Conservation (phyloP, 169 alveolate species). For the Pseudocohnilembus persalinus region DNA sequence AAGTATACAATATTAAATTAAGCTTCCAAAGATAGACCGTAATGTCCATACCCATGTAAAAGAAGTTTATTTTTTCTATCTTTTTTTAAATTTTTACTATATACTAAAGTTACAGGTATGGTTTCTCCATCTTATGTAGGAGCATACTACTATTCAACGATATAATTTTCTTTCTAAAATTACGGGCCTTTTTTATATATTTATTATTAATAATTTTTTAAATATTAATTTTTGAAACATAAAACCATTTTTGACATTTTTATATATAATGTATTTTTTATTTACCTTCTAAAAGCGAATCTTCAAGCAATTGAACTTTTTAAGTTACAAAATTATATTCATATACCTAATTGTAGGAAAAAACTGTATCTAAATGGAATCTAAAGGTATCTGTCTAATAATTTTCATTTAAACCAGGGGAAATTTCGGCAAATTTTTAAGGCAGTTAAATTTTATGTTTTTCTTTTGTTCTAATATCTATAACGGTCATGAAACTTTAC, state of each 20-base stretch:
- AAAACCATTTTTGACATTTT: no score
- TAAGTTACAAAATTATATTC: slow-evolving; percentile 46
- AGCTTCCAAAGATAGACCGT: slow-evolving; percentile 57
- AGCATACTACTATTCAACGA: slow-evolving; percentile 45
- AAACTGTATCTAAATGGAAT: slow-evolving; percentile 55
- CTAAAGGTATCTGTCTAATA: slow-evolving; percentile 39
- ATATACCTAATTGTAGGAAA: slow-evolving; percentile 49
- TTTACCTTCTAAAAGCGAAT: slow-evolving; percentile 38
- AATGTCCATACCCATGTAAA: slow-evolving; percentile 76
- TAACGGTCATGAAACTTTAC: slow-evolving; percentile 43
- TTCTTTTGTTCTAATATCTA: slow-evolving; percentile 36
- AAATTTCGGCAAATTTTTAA: slow-evolving; percentile 41
- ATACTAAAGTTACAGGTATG: slow-evolving; percentile 64
- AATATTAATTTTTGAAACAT: neutral
- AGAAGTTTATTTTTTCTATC: slow-evolving; percentile 60
- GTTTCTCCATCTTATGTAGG: slow-evolving; percentile 66
- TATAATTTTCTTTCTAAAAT: slow-evolving; percentile 43
- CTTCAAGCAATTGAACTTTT: slow-evolving; percentile 19
- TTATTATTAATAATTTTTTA: slow-evolving; percentile 25
- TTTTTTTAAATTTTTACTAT: slow-evolving; percentile 39
- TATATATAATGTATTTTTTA: no score
- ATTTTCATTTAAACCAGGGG: slow-evolving; percentile 61
- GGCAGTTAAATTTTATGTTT: slow-evolving; percentile 22
- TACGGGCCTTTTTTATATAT: slow-evolving; percentile 47
- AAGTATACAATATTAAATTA: slow-evolving; percentile 49